Evolutionary conservation across 495 filamentous ascomycete genomes (phyloP).

Genomic region (Talaromyces wortmannii): DNA sequence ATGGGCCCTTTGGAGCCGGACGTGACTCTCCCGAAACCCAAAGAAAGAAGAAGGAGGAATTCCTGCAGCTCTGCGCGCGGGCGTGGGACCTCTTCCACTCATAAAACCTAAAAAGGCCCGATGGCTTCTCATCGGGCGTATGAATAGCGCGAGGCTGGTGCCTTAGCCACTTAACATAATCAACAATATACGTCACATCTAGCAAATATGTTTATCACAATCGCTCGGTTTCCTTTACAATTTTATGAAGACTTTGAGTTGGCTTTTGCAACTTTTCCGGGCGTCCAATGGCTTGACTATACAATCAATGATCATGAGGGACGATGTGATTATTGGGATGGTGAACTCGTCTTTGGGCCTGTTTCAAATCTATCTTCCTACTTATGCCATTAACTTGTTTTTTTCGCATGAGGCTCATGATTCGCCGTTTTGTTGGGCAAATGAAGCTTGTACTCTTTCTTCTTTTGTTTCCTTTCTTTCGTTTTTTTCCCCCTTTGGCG

Average conservation of each 20-base stretch:
- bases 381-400: neutral
- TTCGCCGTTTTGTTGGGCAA: neutral
- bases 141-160: neutral
- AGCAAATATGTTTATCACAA: too few species aligned
- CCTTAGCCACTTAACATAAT: neutral
- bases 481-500: slow-evolving; percentile 9
- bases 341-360: neutral
- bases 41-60: slow-evolving; percentile 88
- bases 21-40: slow-evolving; percentile 80
- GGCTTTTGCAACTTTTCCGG: neutral
- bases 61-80: slow-evolving; percentile 74
- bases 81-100: slow-evolving; percentile 98
- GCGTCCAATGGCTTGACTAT: neutral
- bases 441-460: slow-evolving; percentile 11
- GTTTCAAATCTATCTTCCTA: neutral
- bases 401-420: neutral
- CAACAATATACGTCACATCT: neutral
- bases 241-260: too few species aligned
- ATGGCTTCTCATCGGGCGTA: neutral
- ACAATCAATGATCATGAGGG: neutral
- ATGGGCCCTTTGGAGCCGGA: slow-evolving; percentile 67
- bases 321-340: neutral
- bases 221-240: too few species aligned
- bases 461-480: slow-evolving; percentile 6
- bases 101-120: slow-evolving; percentile 22